Evolutionary conservation across 129 eudicot species (phyloP).

Genomic region (Gnaphalium uliginosum): DNA sequence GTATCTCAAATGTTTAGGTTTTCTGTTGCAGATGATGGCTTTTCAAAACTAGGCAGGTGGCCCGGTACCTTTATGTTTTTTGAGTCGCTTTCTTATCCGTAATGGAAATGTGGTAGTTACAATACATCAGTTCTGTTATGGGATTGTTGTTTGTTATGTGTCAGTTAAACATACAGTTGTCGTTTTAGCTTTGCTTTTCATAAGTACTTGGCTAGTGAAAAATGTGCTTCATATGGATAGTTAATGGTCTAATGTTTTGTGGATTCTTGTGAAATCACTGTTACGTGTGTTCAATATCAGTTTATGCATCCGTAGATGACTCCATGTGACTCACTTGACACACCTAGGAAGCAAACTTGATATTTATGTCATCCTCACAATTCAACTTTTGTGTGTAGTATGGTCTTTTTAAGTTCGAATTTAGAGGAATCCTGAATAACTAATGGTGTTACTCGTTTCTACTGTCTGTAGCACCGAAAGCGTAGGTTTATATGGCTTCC

Average conservation of each 20-base stretch:
- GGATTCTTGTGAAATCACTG: background rate
- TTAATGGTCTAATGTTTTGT: slow-evolving; percentile 8
- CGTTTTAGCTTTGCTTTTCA: slow-evolving; percentile 13
- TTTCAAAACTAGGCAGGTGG: slow-evolving; percentile 39
- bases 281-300: background rate
- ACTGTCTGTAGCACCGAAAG: no score
- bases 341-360: background rate
- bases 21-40: slow-evolving; percentile 29
- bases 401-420: background rate
- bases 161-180: slow-evolving; percentile 19
- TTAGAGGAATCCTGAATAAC: background rate
- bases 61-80: slow-evolving; percentile 37
- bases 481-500: background rate
- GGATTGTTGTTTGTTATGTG: slow-evolving; percentile 22
- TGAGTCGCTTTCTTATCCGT: slow-evolving; percentile 37
- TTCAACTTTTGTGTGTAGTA: background rate
- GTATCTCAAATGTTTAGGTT: slow-evolving; percentile 16
- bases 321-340: background rate
- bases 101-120: slow-evolving; percentile 1
- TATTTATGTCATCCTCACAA: background rate
- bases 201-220: slow-evolving; percentile 17
- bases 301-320: no score
- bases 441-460: background rate
- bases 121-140: slow-evolving; percentile 4
- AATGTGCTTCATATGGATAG: slow-evolving; percentile 25